Conservation (phyloP, 2,329 filamentous ascomycete genomes). For the Aspergillus sp. region DNA sequence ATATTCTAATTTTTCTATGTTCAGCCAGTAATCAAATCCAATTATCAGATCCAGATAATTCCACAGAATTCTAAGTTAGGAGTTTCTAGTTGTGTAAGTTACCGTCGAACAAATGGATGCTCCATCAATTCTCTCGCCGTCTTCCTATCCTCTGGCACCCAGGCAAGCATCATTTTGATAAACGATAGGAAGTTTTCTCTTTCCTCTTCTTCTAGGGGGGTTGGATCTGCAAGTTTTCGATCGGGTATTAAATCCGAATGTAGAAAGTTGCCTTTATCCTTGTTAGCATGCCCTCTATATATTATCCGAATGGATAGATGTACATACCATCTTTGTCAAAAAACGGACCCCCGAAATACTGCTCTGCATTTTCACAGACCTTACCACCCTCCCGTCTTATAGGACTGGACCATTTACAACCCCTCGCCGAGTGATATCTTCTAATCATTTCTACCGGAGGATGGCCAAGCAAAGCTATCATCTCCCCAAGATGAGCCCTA, state of each 20-base stretch:
- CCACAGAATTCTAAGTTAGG: too few species aligned
- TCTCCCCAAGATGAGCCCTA: slow-evolving; percentile 32
- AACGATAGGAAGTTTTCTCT: slow-evolving; percentile 29
- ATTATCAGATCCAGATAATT: too few species aligned
- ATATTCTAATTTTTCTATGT: too few species aligned
- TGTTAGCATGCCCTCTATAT: slow-evolving; percentile 4
- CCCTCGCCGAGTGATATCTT: slow-evolving; percentile 10
- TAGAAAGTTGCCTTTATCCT: slow-evolving; percentile 17
- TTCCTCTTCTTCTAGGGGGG: slow-evolving; percentile 22
- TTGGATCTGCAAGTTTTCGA: slow-evolving; percentile 16
- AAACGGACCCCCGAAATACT: slow-evolving; percentile 21
- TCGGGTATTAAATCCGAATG: slow-evolving; percentile 17
- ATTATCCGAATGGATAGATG: not conserved
- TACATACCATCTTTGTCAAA: slow-evolving; percentile 17
- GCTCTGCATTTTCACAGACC: slow-evolving; percentile 11
- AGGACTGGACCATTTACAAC: slow-evolving; percentile 12
- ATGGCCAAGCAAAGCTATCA: slow-evolving; percentile 34
- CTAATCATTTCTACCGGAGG: slow-evolving; percentile 25
- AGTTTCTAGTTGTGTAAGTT: too few species aligned
- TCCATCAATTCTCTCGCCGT: slow-evolving; percentile 32
- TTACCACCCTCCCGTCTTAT: slow-evolving; percentile 7
- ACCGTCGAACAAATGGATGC: slow-evolving; percentile 25
- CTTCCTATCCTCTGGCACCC: slow-evolving; percentile 30
- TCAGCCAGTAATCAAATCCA: too few species aligned
- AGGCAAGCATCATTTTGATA: slow-evolving; percentile 29